Evolutionary conservation across 2,329 filamentous ascomycete species (phyloP), one percentile per base, ranked within the genome.

Genomic region (Pseudohalonectria lignicola): DNA sequence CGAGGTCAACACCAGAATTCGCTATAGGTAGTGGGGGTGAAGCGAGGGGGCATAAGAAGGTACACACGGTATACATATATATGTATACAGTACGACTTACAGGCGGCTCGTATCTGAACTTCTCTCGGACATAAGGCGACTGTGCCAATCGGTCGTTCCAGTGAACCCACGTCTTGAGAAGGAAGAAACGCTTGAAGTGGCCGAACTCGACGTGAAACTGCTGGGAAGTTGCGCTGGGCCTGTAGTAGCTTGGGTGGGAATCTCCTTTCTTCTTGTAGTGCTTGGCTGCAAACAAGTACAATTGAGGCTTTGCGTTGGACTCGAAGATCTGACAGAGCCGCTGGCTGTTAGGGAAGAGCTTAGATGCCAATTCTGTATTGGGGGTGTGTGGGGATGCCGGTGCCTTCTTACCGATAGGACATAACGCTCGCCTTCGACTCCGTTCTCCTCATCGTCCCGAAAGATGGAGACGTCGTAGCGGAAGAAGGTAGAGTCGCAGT

Each of bases 391-490:
- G 23, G 12, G 7, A 26, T 7, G 23, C 12, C 7, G 23, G 23
- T 26, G 23, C 8, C 8, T 26, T 8, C 72, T 59, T 60, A 83
- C 79, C 42, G 66, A 71, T 2, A 84, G 54, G 0, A 64, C 60
- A 30, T 75, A 79, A 25, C 69, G 74, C 49, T 86, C 74, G 31
- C 72, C 71, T 1, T 57, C 51, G 29, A 70, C 69, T 10, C 62
- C 60, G 4, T 48, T 46, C 12, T 55, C 52, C 43, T 55, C 29
- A 51, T 65, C 55, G 57, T 71, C 51, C 51, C 81, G 72, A 3
- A 67, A 67, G 12, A 92, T 59, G 0, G 66, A 64, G 41, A 84
- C 59, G 39, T 78, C 66, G 57, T 86, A 86, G 4, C 62, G 55
- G 52, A 86, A 84, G 34, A 68, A 71, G 0, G 69, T 69, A 3